Conservation (phyloP, 345 rosid genomes). For the Geranium brycei region DNA sequence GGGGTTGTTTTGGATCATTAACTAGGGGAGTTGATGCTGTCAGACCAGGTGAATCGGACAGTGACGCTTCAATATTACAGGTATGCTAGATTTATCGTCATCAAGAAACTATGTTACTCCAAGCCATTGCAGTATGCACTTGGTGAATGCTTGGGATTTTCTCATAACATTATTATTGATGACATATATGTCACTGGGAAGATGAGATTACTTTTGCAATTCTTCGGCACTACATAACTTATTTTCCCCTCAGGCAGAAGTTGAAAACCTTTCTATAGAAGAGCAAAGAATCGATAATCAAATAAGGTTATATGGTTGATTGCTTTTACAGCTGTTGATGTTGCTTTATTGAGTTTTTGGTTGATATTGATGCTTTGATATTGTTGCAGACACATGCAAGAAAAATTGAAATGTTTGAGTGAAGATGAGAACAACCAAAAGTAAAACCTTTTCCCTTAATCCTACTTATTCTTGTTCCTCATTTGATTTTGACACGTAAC, state of each 20-base stretch:
- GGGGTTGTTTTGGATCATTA: conserved; percentile 11
- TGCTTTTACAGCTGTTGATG: conserved; percentile 10
- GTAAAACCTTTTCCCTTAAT: conserved; percentile 25
- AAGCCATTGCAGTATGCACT: neutral
- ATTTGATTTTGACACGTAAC: neutral
- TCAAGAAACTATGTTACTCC: neutral
- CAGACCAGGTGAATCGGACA: conserved; percentile 44
- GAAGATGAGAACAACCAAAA: conserved; percentile 71
- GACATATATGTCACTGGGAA: neutral
- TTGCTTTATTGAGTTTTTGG: conserved; percentile 12
- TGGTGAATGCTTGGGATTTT: neutral
- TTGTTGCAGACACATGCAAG: conserved; percentile 67
- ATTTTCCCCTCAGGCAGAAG: conserved; percentile 49
- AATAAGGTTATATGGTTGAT: conserved; percentile 48
- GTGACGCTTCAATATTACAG: conserved; percentile 50
- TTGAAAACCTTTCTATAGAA: conserved; percentile 54
- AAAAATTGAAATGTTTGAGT: conserved; percentile 53
- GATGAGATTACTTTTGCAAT: neutral
- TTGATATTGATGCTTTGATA: conserved; percentile 24
- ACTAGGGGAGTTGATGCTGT: conserved; percentile 67
- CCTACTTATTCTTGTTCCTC: neutral
- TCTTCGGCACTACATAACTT: neutral
- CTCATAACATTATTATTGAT: neutral
- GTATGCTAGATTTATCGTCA: conserved; percentile 18
- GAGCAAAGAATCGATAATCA: conserved; percentile 61